Evolutionary conservation across 352 stramenopile species (phyloP), one percentile per base, ranked within the genome.

Genomic region (Globisporangium nagaii): DNA sequence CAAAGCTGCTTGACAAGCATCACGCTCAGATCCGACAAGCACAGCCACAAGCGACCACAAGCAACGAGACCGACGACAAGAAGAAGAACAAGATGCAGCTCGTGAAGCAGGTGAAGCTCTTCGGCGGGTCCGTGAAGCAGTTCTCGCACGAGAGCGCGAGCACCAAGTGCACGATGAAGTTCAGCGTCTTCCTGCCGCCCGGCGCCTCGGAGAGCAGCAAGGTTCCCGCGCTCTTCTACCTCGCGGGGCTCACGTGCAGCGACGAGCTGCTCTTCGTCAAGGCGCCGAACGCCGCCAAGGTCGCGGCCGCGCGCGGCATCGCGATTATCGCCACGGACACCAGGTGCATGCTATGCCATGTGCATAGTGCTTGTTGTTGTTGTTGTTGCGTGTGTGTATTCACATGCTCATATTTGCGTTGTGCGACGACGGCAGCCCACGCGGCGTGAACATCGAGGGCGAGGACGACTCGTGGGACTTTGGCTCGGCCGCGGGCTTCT

Each of bases 381-480:
- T 19, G 15, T n/a, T n/a, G n/a, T n/a, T n/a, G n/a, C n/a, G n/a
- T n/a, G n/a, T n/a, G 35, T 40, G 35, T 12, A 40, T 40, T 11
- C 8, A 6, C 8, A 40, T n/a, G 15, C n/a, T 24, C 15, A 6
- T 6, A 6, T 25, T 15, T 9, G 30, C 11, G 47, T 36, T n/a
- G 3, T 34, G n/a, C 22, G 11, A 34, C 39, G 24, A 24, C 19
- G 4, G 6, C 40, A 93, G 81, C 68, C 96, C 97, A n/a, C 85
- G 97, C 19, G 88, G 88, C 31, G 79, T 93, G 25, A 81, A 75
- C 46, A 85, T 97, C 53, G 79, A 94, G 12, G 95, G 96, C 13
- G 95, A 99, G 63, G 89, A 98, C 25, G 95, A 99, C 53, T 69
- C 59, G 40, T 99, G 93, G 72, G 97, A 99, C 73, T 97, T 99